Base-by-base conservation (phyloP, 306 rosid species). In the Carpinus fangiana region DNA sequence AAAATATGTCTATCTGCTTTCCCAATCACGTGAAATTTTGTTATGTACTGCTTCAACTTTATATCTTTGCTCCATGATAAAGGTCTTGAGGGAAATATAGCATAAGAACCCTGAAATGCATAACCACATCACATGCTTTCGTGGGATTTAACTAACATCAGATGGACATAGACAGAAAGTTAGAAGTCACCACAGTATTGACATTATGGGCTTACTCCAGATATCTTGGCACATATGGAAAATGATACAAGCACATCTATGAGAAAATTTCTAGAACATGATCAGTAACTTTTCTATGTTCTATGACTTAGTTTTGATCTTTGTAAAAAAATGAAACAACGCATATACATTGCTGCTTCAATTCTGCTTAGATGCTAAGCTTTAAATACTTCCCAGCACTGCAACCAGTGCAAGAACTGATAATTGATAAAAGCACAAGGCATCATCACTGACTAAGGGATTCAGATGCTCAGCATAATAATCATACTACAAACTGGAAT, bases 101-200 rank as follows among this genome's bases (percentile, higher is more conserved):
- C 87, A 86, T 81, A 86, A 61, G 91, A 84, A 74, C 92, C 92
- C 98, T 93, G 84, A 47, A 76, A 77, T 68, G 43, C 68, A 80
- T 3, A 53, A 83, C 61, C n/a, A 64, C 9, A 12, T 64, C 70
- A 64, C 8, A 64, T 12, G 7, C 21, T 64, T 34, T 31, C 10
- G 2, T 34, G 47, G 70, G 41, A 28, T 64, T 36, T 64, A 36
- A 17, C 45, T 31, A 64, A 64, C 36, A 23, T 59, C 38, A 12
- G 14, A 23, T 59, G 65, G 65, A 23, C 36, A 23, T 59, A 31
- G 67, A 23, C 31, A 12, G 43, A 64, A 31, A 64, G 70, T 64
- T 31, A 64, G 7, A 17, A 20, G n/a, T 59, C 36, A 23, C 34
- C 45, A 41, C 8, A 6, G 17, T 21, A 57, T 21, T 57, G 64